These are phyloP conservation scores for Sclerotinia trifoliorum DNA, from an alignment of 2,329 filamentous ascomycete genomes.

Conservation along the genomic window DNA sequence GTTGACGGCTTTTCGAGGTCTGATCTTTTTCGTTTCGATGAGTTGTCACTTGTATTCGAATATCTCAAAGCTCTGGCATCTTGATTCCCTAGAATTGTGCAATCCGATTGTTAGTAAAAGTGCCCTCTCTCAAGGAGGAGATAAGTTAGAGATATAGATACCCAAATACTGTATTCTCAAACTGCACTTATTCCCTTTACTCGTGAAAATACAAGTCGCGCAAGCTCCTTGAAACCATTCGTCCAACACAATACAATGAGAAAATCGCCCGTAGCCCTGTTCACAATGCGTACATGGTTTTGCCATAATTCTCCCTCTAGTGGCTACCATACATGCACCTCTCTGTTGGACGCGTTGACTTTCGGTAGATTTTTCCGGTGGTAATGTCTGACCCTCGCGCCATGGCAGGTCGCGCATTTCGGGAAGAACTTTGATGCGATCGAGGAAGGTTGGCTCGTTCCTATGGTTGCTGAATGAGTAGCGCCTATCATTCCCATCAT, in stretches of 20 bases:
- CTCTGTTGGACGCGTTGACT: conserved; percentile 34
- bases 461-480: conserved; percentile 8
- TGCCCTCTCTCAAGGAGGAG: neutral
- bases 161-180: conserved; percentile 30
- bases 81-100: conserved; percentile 25
- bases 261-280: conserved; percentile 32
- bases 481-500: conserved; percentile 2
- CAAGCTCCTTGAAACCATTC: conserved; percentile 37
- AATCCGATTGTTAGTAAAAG: neutral
- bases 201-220: conserved; percentile 34
- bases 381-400: conserved; percentile 33
- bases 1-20: neutral
- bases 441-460: conserved; percentile 18
- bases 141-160: conserved; percentile 13
- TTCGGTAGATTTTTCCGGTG: conserved; percentile 31
- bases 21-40: conserved; percentile 21
- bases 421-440: conserved; percentile 26
- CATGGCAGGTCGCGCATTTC: conserved; percentile 34
- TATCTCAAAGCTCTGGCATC: conserved; percentile 34
- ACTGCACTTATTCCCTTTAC: conserved; percentile 35
- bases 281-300: conserved; percentile 33
- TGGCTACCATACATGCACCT: conserved; percentile 32
- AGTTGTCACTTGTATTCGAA: conserved; percentile 15
- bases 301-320: conserved; percentile 28
- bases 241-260: conserved; percentile 32